Conservation (phyloP, 306 rosid genomes). For the Hippophae gyantsensis region DNA sequence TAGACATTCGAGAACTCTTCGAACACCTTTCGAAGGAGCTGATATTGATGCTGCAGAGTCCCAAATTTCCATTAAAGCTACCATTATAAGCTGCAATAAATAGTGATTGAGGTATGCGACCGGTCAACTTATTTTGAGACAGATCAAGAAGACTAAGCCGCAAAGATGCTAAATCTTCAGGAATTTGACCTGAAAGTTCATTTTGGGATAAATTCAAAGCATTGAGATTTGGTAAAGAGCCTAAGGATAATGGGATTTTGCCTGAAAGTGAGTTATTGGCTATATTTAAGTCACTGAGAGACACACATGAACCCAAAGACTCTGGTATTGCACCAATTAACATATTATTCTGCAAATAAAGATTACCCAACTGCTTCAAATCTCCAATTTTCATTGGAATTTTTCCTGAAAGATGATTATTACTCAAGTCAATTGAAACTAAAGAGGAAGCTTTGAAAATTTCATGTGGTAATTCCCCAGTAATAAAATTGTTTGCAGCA, state of each 20-base stretch:
- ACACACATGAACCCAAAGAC: slow-evolving; percentile 43
- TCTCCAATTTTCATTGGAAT: slow-evolving; percentile 50
- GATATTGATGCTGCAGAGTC: slow-evolving; percentile 44
- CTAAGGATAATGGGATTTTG: slow-evolving; percentile 53
- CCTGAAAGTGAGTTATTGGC: slow-evolving; percentile 45
- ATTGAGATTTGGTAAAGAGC: slow-evolving; percentile 46
- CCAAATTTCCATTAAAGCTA: slow-evolving; percentile 61
- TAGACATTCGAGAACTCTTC: slow-evolving; percentile 28
- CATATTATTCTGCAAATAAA: slow-evolving; percentile 46
- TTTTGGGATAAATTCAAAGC: slow-evolving; percentile 56
- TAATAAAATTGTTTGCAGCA: slow-evolving; percentile 37
- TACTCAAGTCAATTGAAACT: slow-evolving; percentile 35
- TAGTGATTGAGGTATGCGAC: slow-evolving; percentile 50
- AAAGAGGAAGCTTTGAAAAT: slow-evolving; percentile 47
- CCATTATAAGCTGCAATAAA: slow-evolving; percentile 63
- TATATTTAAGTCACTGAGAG: slow-evolving; percentile 44
- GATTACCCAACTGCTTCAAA: slow-evolving; percentile 39
- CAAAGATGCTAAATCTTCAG: slow-evolving; percentile 37
- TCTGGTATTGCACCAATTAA: slow-evolving; percentile 55
- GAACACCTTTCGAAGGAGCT: slow-evolving; percentile 43
- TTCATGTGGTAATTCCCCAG: slow-evolving; percentile 54
- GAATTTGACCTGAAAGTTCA: slow-evolving; percentile 59
- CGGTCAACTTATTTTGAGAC: slow-evolving; percentile 47
- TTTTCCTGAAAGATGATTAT: slow-evolving; percentile 45
- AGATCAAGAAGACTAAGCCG: slow-evolving; percentile 63